Percentiles rank a stretch among this genome's conserved stretches.
These are phyloP conservation scores for Coemansia sp. DNA, from an alignment of 192 early-diverging fungal genomes.

Conservation along the genomic window DNA sequence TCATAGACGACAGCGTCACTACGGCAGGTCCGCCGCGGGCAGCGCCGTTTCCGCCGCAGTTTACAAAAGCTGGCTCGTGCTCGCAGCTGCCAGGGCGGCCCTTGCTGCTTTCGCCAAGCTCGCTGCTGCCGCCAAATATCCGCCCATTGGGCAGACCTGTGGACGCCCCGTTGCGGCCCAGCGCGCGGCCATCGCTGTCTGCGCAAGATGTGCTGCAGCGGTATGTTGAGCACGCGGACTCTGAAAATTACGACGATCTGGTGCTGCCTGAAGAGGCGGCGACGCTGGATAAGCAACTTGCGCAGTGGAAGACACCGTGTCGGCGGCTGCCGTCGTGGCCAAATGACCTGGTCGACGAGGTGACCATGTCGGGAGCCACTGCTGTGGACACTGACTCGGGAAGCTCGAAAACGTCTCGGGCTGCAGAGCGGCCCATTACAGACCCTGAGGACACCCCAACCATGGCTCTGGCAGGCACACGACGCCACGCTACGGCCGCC, in stretches of 20 bases:
- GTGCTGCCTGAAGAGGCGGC: slow-evolving; percentile 47
- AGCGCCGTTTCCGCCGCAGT: slow-evolving; percentile 21
- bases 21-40: slow-evolving; percentile 20
- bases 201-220: slow-evolving; percentile 25
- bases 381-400: slow-evolving; percentile 27
- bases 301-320: slow-evolving; percentile 40
- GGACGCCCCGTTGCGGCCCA: slow-evolving; percentile 12
- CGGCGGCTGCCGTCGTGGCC: slow-evolving; percentile 31
- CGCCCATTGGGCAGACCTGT: slow-evolving; percentile 8
- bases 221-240: slow-evolving; percentile 35
- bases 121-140: slow-evolving; percentile 35
- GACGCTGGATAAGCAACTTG: slow-evolving; percentile 38
- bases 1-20: slow-evolving; percentile 47
- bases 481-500: slow-evolving; percentile 13
- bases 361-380: slow-evolving; percentile 46
- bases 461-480: background rate
- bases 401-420: background rate
- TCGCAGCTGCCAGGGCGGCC: slow-evolving; percentile 29
- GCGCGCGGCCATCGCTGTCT: slow-evolving; percentile 9
- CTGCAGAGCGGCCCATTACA: background rate
- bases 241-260: slow-evolving; percentile 48
- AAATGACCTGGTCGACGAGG: slow-evolving; percentile 17
- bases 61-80: slow-evolving; percentile 42
- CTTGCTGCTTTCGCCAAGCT: slow-evolving; percentile 21
- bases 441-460: slow-evolving; percentile 16